Evolutionary conservation across 1,284 basidiomycete genomes (phyloP), one percentile per base, ranked within the genome.

Genomic region (Calocybe gambosa): DNA sequence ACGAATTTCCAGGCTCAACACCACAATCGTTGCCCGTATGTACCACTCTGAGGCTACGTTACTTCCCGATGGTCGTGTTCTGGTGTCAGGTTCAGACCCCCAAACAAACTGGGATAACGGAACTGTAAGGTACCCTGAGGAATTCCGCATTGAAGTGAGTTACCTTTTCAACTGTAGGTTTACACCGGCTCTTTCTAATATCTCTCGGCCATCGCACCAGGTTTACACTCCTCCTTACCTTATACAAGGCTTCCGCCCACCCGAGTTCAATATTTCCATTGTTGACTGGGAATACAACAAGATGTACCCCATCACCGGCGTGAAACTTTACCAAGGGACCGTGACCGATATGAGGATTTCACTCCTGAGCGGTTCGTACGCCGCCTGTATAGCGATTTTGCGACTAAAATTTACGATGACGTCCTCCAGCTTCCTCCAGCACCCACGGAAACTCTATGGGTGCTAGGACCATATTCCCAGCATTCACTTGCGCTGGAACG

Each of bases 371-470:
- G 80, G 28, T 29, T 5, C 2, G 28, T 29, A 29, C 13, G 10
- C 13, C 4, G 4, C 7, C 9, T 29, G 9, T 13, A 29, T 29
- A 9, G 13, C 8, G 10, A 29, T 13, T 13, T 5, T 2, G 2
- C 3, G 28, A 3, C 13, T 3, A 5, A 13, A 29, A 29, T 2
- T 2, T 29, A 29, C 3, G 5, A 29, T 29, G 25, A 9, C 9
- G 25, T n/a, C 25, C 25, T 26, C 9, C 46, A 83, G 84, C 82
- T 1, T 73, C 77, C 0, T 85, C 85, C 15, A 84, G 79, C 51
- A 87, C 84, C 0, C 85, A 88, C 54, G 85, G 84, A n/a, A 86
- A 85, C 55, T 67, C 76, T 2, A 85, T 87, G 82, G 84, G 82
- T 4, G 70, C 74, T 3, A 71, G 85, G 39, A 82, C 78, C 0